These are phyloP conservation scores for Candida buenavistaensis DNA, from an alignment of 1,139 yeast genomes.

Conservation along the genomic window DNA sequence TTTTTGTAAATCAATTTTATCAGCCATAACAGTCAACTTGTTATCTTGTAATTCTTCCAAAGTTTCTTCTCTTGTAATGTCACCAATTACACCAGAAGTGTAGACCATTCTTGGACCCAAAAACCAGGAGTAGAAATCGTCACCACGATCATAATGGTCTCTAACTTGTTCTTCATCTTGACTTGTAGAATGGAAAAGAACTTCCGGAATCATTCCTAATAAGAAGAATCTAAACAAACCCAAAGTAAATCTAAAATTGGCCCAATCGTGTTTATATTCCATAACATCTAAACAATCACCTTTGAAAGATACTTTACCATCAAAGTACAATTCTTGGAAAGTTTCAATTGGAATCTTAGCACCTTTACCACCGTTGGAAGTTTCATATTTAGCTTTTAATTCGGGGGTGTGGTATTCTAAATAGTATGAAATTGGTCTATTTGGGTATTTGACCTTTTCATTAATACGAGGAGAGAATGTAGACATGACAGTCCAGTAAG, in stretches of 20 bases:
- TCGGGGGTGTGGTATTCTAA: slow-evolving; percentile 79
- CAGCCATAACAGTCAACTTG: slow-evolving; percentile 84
- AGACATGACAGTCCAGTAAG: slow-evolving; percentile 79
- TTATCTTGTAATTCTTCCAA: slow-evolving; percentile 89
- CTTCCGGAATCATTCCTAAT: slow-evolving; percentile 91
- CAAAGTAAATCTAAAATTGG: slow-evolving; percentile 74
- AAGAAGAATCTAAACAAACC: slow-evolving; percentile 79
- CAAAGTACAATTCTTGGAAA: slow-evolving; percentile 85
- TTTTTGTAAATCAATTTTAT: slow-evolving; percentile 70
- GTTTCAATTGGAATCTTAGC: slow-evolving; percentile 90
- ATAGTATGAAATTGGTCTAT: slow-evolving; percentile 75
- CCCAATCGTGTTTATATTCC: slow-evolving; percentile 93
- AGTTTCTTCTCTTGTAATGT: slow-evolving; percentile 69
- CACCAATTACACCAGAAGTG: slow-evolving; percentile 83
- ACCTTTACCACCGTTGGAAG: slow-evolving; percentile 54
- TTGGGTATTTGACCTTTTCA: slow-evolving; percentile 75
- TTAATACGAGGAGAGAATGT: slow-evolving; percentile 80
- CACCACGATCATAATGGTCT: slow-evolving; percentile 96
- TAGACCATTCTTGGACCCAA: slow-evolving; percentile 94
- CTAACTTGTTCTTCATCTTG: slow-evolving; percentile 97
- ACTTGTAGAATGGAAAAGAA: slow-evolving; percentile 84
- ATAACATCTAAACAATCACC: slow-evolving; percentile 84
- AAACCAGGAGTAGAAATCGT: slow-evolving; percentile 92
- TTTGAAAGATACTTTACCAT: slow-evolving; percentile 79
- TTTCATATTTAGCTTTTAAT: slow-evolving; percentile 65